These are phyloP conservation scores for Mycena indigotica DNA, from an alignment of 768 basidiomycete species.

Conservation along the genomic window DNA sequence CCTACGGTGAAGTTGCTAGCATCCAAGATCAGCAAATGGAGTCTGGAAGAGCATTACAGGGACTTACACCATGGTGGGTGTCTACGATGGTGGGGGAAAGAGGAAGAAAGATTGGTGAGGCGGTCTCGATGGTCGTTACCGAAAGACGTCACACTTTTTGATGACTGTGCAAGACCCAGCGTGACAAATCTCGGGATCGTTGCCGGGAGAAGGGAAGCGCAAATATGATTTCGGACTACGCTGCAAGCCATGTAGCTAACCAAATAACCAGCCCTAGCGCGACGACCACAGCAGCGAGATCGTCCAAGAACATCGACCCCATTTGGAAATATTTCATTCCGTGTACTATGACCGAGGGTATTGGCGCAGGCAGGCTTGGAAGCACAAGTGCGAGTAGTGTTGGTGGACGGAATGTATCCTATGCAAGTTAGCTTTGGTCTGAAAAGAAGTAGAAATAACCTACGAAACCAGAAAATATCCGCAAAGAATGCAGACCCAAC, in stretches of 20 bases:
- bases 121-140: conserved; percentile 6
- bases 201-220: not conserved
- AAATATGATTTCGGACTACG: conserved; percentile 10
- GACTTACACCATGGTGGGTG: conserved; percentile 71
- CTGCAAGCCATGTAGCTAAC: conserved; percentile 49
- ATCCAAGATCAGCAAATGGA: conserved; percentile 34
- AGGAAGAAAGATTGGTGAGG: conserved; percentile 9
- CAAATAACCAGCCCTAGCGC: conserved; percentile 68
- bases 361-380: conserved; percentile 64
- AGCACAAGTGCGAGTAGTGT: conserved; percentile 60
- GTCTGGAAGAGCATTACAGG: conserved; percentile 2
- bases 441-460: conserved; percentile 28
- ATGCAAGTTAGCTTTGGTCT: not conserved
- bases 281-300: conserved; percentile 69
- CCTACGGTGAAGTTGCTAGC: conserved; percentile 88
- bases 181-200: not conserved
- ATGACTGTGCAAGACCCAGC: not conserved
- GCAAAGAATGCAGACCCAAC: conserved; percentile 68
- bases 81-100: conserved; percentile 46
- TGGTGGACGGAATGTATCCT: conserved; percentile 66
- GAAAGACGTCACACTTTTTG: not conserved
- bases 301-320: conserved; percentile 67
- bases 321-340: conserved; percentile 70
- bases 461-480: conserved; percentile 71
- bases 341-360: conserved; percentile 64